Base-by-base conservation (phyloP, 768 basidiomycete species). In the Pisolithus albus region DNA sequence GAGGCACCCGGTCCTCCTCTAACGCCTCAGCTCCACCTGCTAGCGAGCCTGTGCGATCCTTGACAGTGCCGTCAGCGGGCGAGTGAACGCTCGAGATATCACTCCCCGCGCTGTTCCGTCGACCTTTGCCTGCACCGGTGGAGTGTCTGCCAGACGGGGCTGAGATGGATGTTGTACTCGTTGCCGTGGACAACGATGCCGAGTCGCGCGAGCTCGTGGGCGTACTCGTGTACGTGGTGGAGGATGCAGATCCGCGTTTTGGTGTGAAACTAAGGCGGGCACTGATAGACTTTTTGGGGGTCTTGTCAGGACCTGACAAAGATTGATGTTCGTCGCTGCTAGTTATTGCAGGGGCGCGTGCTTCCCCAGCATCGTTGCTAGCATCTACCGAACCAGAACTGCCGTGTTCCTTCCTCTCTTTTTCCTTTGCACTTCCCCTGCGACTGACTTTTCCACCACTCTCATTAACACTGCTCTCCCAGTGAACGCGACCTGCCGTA, bases 181-280 rank as follows among this genome's bases (percentile, higher is more conserved):
- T 89, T 21, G 81, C 79, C 10, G 80, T 78, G 40, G 89, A 90
- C 69, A 89, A 78, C 1, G 86, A 87, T 18, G 86, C 85, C 5
- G 91, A 94, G 70, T 95, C 92, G 53, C 89, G 79, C 48, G 91
- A 93, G 60, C 86, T 88, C n/a, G 79, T 79, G 40, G 82, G 86
- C 21, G 83, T 92, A 66, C 83, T 83, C 16, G 87, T 79, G 69
- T 91, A 86, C 38, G 80, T 92, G 19, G 92, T 87, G 4, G 92
- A 95, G 6, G 92, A 93, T 9, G 89, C 84, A 21, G 92, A 94
- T 52, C 86, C 86, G 51, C 92, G 84, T 68, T 94, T 92, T 32
- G 85, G 79, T n/a, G 83, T 84, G 65, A 88, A 85, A 62, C 85
- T 88, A 50, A 84, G 76, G 50, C 88, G 80, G 43, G 80, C 74